Conservation (phyloP, 208 protist species). For the Vickermania ingenoplastis region DNA sequence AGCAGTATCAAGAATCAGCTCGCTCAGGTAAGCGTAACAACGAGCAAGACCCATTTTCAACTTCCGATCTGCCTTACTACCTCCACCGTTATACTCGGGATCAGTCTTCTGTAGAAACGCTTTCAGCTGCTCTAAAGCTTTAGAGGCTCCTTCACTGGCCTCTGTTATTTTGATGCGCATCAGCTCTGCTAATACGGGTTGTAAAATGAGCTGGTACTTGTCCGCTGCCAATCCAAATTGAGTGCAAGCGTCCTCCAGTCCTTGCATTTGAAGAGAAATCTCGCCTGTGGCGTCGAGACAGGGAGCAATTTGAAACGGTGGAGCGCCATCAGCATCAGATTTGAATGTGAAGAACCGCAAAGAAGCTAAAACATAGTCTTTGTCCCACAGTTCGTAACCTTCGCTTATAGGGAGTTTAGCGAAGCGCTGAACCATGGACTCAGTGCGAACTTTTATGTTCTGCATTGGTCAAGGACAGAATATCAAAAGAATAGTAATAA, state of each 20-base stretch:
- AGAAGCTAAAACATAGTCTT: conserved; percentile 78
- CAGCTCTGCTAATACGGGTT: conserved; percentile 59
- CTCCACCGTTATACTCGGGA: conserved; percentile 19
- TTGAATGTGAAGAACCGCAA: conserved; percentile 87
- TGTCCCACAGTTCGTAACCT: conserved; percentile 84
- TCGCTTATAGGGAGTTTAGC: conserved; percentile 79
- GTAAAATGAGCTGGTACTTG: conserved; percentile 78
- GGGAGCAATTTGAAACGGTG: conserved; percentile 75
- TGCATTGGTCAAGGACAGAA: conserved; percentile 25
- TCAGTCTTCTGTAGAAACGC: conserved; percentile 37
- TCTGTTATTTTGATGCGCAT: conserved; percentile 69
- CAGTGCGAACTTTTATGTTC: conserved; percentile 60
- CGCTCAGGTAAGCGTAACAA: conserved; percentile 55
- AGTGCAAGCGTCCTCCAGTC: conserved; percentile 72
- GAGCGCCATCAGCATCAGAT: conserved; percentile 43
- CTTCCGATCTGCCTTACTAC: conserved; percentile 21
- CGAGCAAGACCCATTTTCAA: conserved; percentile 45
- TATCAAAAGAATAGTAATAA: conserved; percentile 5
- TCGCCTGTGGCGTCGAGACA: conserved; percentile 77
- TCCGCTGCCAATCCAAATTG: conserved; percentile 63
- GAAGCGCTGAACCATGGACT: conserved; percentile 84
- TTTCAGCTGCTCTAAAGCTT: conserved; percentile 46
- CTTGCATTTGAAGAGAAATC: conserved; percentile 68
- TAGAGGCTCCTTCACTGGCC: conserved; percentile 34
- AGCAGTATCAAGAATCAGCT: conserved; percentile 42